Evolutionary conservation across 2,329 filamentous ascomycete species (phyloP).

Genomic region (Colletotrichum brevisporum): DNA sequence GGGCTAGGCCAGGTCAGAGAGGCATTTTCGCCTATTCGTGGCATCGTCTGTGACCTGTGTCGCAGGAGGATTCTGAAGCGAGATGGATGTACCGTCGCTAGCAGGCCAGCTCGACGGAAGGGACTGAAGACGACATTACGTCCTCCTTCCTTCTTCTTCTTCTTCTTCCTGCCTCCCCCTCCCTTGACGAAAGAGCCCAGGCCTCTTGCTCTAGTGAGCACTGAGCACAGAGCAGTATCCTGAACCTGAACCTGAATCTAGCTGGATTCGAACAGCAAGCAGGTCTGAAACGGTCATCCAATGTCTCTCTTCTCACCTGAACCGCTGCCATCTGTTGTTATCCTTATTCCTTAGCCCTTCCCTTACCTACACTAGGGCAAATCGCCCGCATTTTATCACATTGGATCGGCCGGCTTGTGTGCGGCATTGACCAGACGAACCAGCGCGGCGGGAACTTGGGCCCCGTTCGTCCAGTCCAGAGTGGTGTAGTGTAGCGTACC

Average conservation of each 20-base stretch:
- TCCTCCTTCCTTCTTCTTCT: neutral
- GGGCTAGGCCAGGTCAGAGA: constrained; percentile 24
- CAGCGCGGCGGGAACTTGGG: constrained; percentile 31
- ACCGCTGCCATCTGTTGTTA: constrained; percentile 27
- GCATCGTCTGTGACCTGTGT: constrained; percentile 12
- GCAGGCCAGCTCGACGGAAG: constrained; percentile 3
- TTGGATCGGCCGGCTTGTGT: constrained; percentile 25
- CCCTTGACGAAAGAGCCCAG: constrained; percentile 11
- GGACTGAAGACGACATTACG: constrained; percentile 19
- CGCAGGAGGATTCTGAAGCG: constrained; percentile 25
- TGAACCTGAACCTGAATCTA: too few species aligned
- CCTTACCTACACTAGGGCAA: neutral
- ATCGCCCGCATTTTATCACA: constrained; percentile 22
- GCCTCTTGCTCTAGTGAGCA: constrained; percentile 11
- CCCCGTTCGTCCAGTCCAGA: constrained; percentile 22
- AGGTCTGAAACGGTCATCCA: constrained; percentile 10
- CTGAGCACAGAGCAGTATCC: too few species aligned
- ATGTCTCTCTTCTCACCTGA: neutral
- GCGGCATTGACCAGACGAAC: constrained; percentile 30
- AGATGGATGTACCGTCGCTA: constrained; percentile 20
- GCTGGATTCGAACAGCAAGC: neutral
- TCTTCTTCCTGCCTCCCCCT: neutral
- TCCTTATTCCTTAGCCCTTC: too few species aligned
- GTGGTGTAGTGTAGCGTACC: neutral
- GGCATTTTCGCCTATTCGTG: constrained; percentile 31